A percentile compares a stretch with the other conserved stretches of the same genome.
Conservation (phyloP, 2,329 filamentous ascomycete genomes). For the Botryotinia globosa region DNA sequence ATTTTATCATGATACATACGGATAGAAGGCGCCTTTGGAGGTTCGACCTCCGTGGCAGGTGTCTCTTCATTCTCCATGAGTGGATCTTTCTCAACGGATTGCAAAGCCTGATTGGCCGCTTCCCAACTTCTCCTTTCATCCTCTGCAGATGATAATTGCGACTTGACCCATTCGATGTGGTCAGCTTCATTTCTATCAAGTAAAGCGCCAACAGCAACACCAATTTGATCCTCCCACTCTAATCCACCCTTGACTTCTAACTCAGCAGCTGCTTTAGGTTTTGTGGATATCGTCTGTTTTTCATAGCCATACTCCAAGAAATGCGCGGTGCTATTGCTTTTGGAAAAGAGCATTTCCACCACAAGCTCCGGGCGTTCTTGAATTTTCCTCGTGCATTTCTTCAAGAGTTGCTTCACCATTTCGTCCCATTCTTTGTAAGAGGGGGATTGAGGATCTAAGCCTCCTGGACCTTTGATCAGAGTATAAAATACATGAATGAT, state of each 20-base stretch:
- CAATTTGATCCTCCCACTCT: conserved; percentile 64
- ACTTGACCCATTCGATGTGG: conserved; percentile 78
- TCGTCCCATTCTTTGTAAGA: conserved; percentile 89
- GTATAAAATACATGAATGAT: conserved; percentile 84
- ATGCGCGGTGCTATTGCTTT: conserved; percentile 76
- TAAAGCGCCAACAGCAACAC: conserved; percentile 74
- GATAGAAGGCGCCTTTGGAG: conserved; percentile 48
- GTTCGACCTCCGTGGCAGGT: conserved; percentile 34
- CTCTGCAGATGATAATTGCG: conserved; percentile 63
- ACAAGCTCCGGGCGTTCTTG: conserved; percentile 81
- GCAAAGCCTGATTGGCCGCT: conserved; percentile 61
- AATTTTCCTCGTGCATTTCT: conserved; percentile 78
- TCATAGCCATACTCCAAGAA: conserved; percentile 91
- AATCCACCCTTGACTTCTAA: conserved; percentile 75
- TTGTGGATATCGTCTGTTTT: conserved; percentile 65
- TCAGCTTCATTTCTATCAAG: conserved; percentile 76
- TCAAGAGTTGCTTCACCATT: conserved; percentile 78
- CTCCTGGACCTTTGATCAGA: conserved; percentile 86
- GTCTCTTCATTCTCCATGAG: conserved; percentile 39
- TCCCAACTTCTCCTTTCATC: conserved; percentile 77
- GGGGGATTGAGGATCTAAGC: conserved; percentile 63
- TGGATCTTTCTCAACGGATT: conserved; percentile 43
- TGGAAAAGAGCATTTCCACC: conserved; percentile 93
- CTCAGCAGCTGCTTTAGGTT: conserved; percentile 70
- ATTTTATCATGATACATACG: conserved; percentile 44